Evolutionary conservation across 176 grass and related monocot genomes (phyloP).

Genomic region (Calamus simplicifolius): DNA sequence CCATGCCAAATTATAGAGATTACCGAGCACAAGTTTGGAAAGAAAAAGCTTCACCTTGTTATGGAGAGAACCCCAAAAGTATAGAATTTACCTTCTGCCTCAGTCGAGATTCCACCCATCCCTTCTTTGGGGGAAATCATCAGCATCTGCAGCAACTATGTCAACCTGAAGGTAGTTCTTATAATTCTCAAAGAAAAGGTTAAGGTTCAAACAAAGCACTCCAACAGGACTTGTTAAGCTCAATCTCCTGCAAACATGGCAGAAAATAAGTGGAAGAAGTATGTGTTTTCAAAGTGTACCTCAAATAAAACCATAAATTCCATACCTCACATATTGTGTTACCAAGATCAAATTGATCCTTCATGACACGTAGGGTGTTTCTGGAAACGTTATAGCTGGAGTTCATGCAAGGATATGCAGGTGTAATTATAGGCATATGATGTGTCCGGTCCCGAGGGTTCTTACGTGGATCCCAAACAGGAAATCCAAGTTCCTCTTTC

Average conservation of each 20-base stretch:
- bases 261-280: not conserved
- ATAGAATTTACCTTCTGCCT: slow-evolving; percentile 65
- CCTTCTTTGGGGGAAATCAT: slow-evolving; percentile 91
- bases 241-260: slow-evolving; percentile 53
- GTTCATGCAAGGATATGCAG: slow-evolving; percentile 97
- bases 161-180: slow-evolving; percentile 98
- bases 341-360: slow-evolving; percentile 75
- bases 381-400: slow-evolving; percentile 95
- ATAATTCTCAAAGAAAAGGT: slow-evolving; percentile 81
- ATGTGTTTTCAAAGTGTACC: slow-evolving; percentile 5
- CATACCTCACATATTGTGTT: slow-evolving; percentile 80
- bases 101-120: slow-evolving; percentile 90
- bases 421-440: slow-evolving; percentile 97
- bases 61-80: not conserved
- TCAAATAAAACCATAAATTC: slow-evolving; percentile 3
- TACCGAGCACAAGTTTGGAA: not conserved
- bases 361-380: slow-evolving; percentile 88
- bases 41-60: too few relatives aligned
- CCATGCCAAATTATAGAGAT: too few relatives aligned
- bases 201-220: slow-evolving; percentile 66
- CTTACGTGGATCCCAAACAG: slow-evolving; percentile 85
- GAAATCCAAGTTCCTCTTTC: slow-evolving; percentile 27
- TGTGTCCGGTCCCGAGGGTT: slow-evolving; percentile 74
- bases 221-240: slow-evolving; percentile 77
- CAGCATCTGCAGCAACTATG: slow-evolving; percentile 58